Evolutionary conservation across 257 asterid genomes (phyloP), one percentile per base, ranked within the genome.

Genomic region (Dorcoceras hygrometricum): DNA sequence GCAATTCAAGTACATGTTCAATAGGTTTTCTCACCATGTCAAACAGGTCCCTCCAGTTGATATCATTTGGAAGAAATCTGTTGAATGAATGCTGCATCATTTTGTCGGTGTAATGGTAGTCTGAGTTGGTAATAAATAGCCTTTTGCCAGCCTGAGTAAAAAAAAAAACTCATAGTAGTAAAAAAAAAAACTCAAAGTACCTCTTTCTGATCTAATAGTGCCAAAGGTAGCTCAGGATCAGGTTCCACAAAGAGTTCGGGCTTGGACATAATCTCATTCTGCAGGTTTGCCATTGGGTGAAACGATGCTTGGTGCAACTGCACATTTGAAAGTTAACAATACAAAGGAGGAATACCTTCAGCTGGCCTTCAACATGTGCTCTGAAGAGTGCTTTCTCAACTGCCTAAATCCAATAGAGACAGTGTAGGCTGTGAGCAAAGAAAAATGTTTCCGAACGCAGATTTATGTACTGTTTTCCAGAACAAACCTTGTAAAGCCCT

Each of bases 341-440:
- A 24, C 19, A 73, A 43, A 71, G 32, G 71, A 54, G 36, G 51
- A 32, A 63, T 76, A 90, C 97, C 96, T 90, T 90, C 67, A 90
- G 84, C 79, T 90, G 96, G 65, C 97, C 97, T 83, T 90, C 97
- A 34, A 90, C 97, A 81, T 90, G 97, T 75, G 97, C 97, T 78
- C 92, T 81, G 73, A 90, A 90, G 75, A 90, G 93, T 50, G 97
- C 97, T 79, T 86, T 90, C n/a, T 91, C 97, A 68, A 90, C 96
- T 66, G 97, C 95, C 96, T 90, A 81, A 70, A 67, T 68, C 59
- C 70, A 78, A 71, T 75, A 63, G 65, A 75, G 31, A 65, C 75
- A 31, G 70, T 70, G 60, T 76, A 36, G 48, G 18, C 18, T 36
- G 48, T 36, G 66, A 73, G 66, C 65, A 69, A 39, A 63, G 59